A percentile compares a stretch with the other conserved stretches of the same genome.
phyloP scores from a whole-genome alignment of 2,329 filamentous ascomycete species.

The Stachybotrys elegans region DNA sequence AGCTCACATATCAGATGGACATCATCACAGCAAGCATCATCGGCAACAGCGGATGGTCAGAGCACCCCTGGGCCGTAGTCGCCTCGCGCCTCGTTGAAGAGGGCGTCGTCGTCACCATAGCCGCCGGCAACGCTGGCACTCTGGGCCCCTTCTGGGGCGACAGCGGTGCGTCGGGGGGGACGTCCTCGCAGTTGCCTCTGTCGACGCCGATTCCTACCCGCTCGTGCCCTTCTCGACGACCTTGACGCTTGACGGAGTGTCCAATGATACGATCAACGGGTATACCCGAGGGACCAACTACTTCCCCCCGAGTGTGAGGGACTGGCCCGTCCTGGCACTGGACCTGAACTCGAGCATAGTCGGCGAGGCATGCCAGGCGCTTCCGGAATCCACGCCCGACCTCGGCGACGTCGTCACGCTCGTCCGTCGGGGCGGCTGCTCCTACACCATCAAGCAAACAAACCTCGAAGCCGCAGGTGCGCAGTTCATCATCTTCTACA shows the following conservation, averaged over 20 bases:
- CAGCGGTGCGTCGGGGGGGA: conserved; percentile 4
- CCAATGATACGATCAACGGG: background rate
- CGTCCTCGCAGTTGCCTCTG: background rate
- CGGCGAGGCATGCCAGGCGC: conserved; percentile 19
- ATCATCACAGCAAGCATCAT: conserved; percentile 32
- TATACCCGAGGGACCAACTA: background rate
- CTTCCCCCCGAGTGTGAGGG: background rate
- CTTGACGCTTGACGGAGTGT: background rate
- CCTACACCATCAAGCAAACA: conserved; percentile 17
- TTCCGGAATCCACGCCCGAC: conserved; percentile 14
- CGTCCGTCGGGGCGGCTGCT: conserved; percentile 24
- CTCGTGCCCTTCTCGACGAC: background rate
- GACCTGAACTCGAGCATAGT: background rate
- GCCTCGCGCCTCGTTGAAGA: conserved; percentile 35
- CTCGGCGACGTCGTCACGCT: conserved; percentile 14
- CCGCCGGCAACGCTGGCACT: conserved; percentile 39
- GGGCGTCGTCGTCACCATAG: conserved; percentile 34
- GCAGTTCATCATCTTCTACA: conserved; percentile 24
- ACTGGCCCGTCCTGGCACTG: background rate
- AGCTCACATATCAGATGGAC: conserved; percentile 17
- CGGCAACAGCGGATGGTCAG: conserved; percentile 21
- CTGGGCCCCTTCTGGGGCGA: conserved; percentile 34
- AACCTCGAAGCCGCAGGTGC: conserved; percentile 20
- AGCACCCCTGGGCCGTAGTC: conserved; percentile 27
- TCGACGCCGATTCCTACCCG: background rate